Percentiles rank a stretch among this genome's conserved stretches.
phyloP scores from a whole-genome alignment of 495 filamentous ascomycete genomes.

The Echria macrotheca region DNA sequence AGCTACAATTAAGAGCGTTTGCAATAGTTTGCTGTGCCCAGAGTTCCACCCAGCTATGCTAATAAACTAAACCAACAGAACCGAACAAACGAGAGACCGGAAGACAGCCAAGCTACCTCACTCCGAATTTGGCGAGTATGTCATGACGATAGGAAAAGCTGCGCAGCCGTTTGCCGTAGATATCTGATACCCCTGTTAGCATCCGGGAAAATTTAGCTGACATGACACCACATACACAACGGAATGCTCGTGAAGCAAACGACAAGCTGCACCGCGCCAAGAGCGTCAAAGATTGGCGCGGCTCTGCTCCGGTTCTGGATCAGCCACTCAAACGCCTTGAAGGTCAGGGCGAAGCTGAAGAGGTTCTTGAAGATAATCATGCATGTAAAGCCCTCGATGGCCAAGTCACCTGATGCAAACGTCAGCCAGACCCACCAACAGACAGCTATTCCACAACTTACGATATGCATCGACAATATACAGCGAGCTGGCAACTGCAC shows the following conservation, averaged over 20 bases:
- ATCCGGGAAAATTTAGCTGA: no score
- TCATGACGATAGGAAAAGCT: slow-evolving; percentile 67
- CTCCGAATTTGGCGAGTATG: slow-evolving; percentile 52
- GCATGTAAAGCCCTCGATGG: slow-evolving; percentile 87
- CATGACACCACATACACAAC: slow-evolving; percentile 67
- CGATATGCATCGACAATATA: slow-evolving; percentile 94
- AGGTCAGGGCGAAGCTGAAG: slow-evolving; percentile 83
- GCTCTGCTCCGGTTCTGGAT: slow-evolving; percentile 49
- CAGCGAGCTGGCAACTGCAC: slow-evolving; percentile 77
- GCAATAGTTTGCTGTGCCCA: no score
- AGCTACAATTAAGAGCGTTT: no score
- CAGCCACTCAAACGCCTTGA: slow-evolving; percentile 77
- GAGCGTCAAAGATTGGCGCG: slow-evolving; percentile 55
- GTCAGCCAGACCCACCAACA: slow-evolving; percentile 2
- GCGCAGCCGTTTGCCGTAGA: slow-evolving; percentile 75
- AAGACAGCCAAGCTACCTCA: slow-evolving; percentile 12
- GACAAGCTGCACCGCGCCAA: slow-evolving; percentile 70
- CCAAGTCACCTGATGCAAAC: slow-evolving; percentile 57
- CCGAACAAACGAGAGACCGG: not conserved
- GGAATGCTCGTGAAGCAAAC: slow-evolving; percentile 69
- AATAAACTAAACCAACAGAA: not conserved
- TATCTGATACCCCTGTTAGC: no score
- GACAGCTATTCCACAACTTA: slow-evolving; percentile 51
- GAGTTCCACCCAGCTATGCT: no score
- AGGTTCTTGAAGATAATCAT: slow-evolving; percentile 88